A percentile compares a stretch with the other conserved stretches of the same genome.
Conservation (phyloP, 805 yeast species). For the Ogataea degrootiae region DNA sequence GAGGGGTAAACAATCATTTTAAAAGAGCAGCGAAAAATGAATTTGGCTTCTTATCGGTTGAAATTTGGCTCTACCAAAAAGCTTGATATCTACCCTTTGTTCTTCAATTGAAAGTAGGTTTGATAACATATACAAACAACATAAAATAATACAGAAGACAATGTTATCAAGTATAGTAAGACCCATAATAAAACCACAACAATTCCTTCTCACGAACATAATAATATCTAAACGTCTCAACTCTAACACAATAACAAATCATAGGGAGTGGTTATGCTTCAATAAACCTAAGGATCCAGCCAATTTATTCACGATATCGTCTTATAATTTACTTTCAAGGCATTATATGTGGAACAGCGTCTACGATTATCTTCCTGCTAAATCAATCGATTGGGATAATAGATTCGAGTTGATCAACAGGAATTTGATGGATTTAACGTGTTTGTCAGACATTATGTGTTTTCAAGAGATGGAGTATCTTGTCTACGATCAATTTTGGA, state of each 20-base stretch:
- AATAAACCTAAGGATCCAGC: conserved; percentile 1
- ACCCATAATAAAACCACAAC: no score
- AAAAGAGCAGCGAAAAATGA: no score
- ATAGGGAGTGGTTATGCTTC: conserved; percentile 16
- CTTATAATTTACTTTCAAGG: conserved; percentile 31
- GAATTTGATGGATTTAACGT: conserved; percentile 31
- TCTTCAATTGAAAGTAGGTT: no score
- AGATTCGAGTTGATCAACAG: conserved; percentile 40
- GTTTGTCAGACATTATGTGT: conserved; percentile 52
- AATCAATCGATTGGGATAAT: conserved; percentile 45
- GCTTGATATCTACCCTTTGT: no score
- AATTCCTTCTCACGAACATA: no score
- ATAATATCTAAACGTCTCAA: no score
- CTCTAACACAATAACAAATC: conserved; percentile 17
- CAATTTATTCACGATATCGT: conserved; percentile 26
- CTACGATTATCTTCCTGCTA: conserved; percentile 44
- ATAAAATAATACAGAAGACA: no score
- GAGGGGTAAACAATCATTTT: no score
- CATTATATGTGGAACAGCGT: conserved; percentile 60
- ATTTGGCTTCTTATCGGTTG: no score
- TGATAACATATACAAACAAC: no score
- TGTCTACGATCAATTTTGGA: conserved; percentile 25
- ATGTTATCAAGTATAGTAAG: not conserved
- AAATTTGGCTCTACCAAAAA: no score
- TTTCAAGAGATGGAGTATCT: conserved; percentile 33